Base-by-base conservation (phyloP, 352 stramenopile genomes). In the Phytophthora hibernalis region DNA sequence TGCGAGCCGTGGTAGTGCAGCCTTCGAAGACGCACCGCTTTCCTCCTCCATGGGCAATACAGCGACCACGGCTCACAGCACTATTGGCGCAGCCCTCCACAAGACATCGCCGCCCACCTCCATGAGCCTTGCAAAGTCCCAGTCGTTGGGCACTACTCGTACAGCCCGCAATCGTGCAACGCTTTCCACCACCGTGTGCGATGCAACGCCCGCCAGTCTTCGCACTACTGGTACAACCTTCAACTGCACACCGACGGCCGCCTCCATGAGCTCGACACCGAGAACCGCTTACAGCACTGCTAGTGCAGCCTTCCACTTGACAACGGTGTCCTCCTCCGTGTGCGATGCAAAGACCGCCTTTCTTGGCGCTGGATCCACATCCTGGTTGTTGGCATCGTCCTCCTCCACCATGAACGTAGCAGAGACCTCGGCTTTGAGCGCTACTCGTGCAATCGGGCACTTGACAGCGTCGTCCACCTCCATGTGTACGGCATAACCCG, bases 141-240 rank as follows among this genome's bases (percentile, higher is more conserved):
- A 95, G 84, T 35, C 88, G 83, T 54, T 96, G 86, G 0, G 86
- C 88, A 38, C 88, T 95, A 71, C 83, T 95, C 12, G 77, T 80
- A 44, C 86, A 94, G 12, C 70, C 82, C 11, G 73, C 71, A 35
- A 96, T 76, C 9, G 80, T 92, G 61, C 87, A 95, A 18, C 87
- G 83, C 67, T 95, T 95, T 37, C 89, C 89, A 31, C 88, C 88
- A 24, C 88, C 88, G 47, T 96, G 88, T 1, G 84, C 83, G 53
- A 96, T 95, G 26, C 88, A 96, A 5, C 89, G 77, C 13, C 87
- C 87, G 3, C 87, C 87, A n/a, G 86, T 93, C 65, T 94, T 94
- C 21, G 87, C 87, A 30, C 87, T 94, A 57, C 79, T 91, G 53
- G 87, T 79, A 70, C 87, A 95, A 62, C 78, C 79, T 20, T 81